Evolutionary conservation across 176 grass and related monocot genomes (phyloP).

Genomic region (Bolboschoenus planiculmis): DNA sequence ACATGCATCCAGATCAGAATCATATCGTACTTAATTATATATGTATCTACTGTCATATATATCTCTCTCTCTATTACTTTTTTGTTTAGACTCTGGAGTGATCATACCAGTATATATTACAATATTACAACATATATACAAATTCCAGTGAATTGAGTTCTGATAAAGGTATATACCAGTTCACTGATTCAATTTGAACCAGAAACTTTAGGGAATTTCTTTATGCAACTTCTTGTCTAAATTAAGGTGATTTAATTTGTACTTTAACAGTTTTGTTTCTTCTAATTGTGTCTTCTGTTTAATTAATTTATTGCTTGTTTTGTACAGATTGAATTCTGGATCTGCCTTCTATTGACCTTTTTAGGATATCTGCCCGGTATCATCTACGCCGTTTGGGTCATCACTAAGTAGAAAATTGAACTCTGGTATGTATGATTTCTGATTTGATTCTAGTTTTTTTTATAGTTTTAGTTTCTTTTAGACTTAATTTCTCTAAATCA

Average conservation of each 20-base stretch:
- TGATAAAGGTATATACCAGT: background rate
- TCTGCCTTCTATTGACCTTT: conserved; percentile 71
- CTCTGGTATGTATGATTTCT: background rate
- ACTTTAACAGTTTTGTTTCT: conserved; percentile 2
- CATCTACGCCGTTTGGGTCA: conserved; percentile 76
- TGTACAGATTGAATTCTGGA: conserved; percentile 80
- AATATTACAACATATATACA: too few relatives aligned
- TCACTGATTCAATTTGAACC: too few relatives aligned
- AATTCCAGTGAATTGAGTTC: background rate
- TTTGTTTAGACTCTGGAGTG: background rate
- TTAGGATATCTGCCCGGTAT: conserved; percentile 79
- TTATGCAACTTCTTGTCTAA: background rate
- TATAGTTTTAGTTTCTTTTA: background rate
- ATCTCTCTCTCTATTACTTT: background rate
- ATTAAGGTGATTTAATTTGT: background rate
- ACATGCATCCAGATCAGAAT: background rate
- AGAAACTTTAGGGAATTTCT: too few relatives aligned
- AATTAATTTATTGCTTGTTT: background rate
- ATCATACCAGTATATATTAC: background rate
- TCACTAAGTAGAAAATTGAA: conserved; percentile 41
- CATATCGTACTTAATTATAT: background rate
- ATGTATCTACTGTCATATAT: background rate
- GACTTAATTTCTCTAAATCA: background rate
- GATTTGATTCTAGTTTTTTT: background rate
- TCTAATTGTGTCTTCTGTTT: background rate